Evolutionary conservation across 768 basidiomycete genomes (phyloP).

Genomic region (Suillus occidentalis): DNA sequence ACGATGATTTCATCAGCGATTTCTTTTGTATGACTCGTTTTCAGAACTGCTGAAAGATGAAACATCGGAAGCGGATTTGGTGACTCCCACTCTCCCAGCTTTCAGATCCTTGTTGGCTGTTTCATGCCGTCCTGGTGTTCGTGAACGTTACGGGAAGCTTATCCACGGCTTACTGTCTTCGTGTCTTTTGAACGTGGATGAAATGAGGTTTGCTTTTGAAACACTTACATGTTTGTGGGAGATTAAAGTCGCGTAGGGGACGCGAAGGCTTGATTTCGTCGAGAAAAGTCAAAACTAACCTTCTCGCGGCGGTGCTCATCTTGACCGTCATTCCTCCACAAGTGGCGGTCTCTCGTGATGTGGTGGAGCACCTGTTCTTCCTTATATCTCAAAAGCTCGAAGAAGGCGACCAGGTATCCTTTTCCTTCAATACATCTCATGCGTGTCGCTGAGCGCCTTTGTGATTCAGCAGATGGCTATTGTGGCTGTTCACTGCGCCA

Average conservation of each 20-base stretch:
- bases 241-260: slow-evolving; percentile 49
- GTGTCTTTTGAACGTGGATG: slow-evolving; percentile 84
- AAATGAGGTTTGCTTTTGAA: slow-evolving; percentile 70
- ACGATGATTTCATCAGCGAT: slow-evolving; percentile 5
- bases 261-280: slow-evolving; percentile 74
- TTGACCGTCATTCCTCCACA: slow-evolving; percentile 74
- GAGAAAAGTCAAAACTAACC: slow-evolving; percentile 88
- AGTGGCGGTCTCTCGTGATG: slow-evolving; percentile 66
- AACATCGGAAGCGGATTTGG: slow-evolving; percentile 72
- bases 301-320: slow-evolving; percentile 82
- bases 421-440: slow-evolving; percentile 14
- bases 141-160: slow-evolving; percentile 56
- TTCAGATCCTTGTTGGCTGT: slow-evolving; percentile 74
- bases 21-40: slow-evolving; percentile 13
- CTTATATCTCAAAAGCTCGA: slow-evolving; percentile 79
- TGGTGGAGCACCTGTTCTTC: slow-evolving; percentile 84
- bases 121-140: slow-evolving; percentile 38
- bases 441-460: slow-evolving; percentile 4
- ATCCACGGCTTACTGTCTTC: slow-evolving; percentile 84
- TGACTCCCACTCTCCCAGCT: slow-evolving; percentile 76
- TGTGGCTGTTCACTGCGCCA: slow-evolving; percentile 89
- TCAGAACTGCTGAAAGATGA: slow-evolving; percentile 87
- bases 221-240: neutral
- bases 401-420: slow-evolving; percentile 62
- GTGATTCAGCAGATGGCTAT: slow-evolving; percentile 67